Evolutionary conservation across 345 rosid genomes (phyloP), one percentile per base, ranked within the genome.

Genomic region (Nasturtium officinale): DNA sequence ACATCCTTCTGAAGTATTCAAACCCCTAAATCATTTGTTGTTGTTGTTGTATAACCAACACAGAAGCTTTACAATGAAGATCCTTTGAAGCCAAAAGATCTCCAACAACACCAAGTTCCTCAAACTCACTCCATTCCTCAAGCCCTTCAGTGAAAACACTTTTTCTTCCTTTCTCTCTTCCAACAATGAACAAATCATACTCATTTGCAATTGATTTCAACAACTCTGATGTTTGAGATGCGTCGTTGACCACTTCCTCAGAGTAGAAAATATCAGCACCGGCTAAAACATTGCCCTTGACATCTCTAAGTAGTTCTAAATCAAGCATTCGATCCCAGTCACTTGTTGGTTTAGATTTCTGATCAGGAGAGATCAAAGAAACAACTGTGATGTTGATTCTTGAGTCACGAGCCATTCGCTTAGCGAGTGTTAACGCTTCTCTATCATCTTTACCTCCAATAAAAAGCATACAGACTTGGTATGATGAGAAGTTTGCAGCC

Each of bases 371-470:
- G 9, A 71, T 30, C 0, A 77, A 42, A 28, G 54, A 57, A 65
- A 71, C 30, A 23, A 77, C 61, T 15, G 76, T 61, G 10, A 77
- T 23, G 47, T 37, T 58, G 33, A 77, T 48, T 26, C 67, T 18
- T 7, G 76, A 10, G 12, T 71, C 74, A 48, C 55, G 67, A 0
- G 79, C 72, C 77, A 81, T 78, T 17, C 83, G 50, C 35, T 73
- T 73, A 6, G 79, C 81, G 3, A 78, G 48, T 1, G 70, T 48
- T 67, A 83, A 50, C 7, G 84, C 84, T 65, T 83, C 86, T 17
- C 77, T 59, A 53, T 83, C 86, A 52, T 81, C 83, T 23, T 57
- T 73, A 15, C 86, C 86, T 9, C 86, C 86, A 2, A 81, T 17
- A 37, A 76, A 81, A 9, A 83, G 58, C 79, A 79, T 67, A 6